Conservation (phyloP, 345 rosid species). For the Pistacia integerrima region DNA sequence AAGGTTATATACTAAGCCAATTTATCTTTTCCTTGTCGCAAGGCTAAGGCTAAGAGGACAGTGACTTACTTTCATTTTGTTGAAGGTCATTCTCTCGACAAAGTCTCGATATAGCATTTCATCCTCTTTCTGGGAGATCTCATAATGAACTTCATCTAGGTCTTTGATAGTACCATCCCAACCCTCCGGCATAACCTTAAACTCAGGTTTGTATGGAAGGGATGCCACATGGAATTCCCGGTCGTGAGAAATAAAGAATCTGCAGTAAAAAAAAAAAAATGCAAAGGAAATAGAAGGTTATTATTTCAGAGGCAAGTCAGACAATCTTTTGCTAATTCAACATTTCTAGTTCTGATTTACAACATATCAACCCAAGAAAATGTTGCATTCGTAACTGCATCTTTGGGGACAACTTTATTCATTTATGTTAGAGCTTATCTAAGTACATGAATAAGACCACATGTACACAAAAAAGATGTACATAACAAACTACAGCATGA, state of each 20-base stretch:
- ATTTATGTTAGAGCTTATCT: too few species aligned
- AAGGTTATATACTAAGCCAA: neutral
- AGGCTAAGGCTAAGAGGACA: neutral
- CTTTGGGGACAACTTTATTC: too few species aligned
- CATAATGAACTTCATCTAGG: constrained; percentile 89
- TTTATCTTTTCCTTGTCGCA: neutral
- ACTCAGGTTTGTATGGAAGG: constrained; percentile 91
- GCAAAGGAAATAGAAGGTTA: neutral
- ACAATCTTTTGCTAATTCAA: neutral
- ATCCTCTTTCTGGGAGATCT: constrained; percentile 98
- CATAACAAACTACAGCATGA: too few species aligned
- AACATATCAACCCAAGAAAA: too few species aligned
- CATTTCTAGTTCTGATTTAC: too few species aligned
- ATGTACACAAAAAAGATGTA: too few species aligned
- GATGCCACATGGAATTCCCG: constrained; percentile 97
- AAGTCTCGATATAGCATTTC: constrained; percentile 86
- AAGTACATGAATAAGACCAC: too few species aligned
- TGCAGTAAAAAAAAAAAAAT: constrained; percentile 32
- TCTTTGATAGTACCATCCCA: constrained; percentile 96
- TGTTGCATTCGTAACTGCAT: too few species aligned
- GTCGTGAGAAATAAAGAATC: constrained; percentile 81
- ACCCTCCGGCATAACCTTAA: constrained; percentile 98
- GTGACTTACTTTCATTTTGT: constrained; percentile 79
- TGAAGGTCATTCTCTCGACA: constrained; percentile 77
- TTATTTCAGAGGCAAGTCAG: neutral